Evolutionary conservation across 148 eudicot species (phyloP).

Genomic region (Fallopia convolvulus): DNA sequence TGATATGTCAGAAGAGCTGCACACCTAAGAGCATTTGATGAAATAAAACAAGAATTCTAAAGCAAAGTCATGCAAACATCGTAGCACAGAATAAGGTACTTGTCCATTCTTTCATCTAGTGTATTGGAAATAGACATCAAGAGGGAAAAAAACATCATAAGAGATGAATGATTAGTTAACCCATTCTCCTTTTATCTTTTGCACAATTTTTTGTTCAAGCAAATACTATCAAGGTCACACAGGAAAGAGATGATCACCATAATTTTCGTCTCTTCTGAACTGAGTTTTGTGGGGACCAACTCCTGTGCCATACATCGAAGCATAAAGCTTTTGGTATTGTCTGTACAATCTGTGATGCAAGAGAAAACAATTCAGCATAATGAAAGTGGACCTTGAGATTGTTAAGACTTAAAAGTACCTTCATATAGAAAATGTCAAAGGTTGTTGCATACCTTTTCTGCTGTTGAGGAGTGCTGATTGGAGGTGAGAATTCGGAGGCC

Average conservation of each 20-base stretch:
- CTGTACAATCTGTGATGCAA: constrained; percentile 62
- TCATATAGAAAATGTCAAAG: not conserved
- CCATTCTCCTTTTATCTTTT: not conserved
- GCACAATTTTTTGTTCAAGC: not conserved
- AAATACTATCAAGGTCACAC: not conserved
- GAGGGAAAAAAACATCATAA: not conserved
- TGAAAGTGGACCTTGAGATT: not conserved
- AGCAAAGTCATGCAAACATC: not conserved
- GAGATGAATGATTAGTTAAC: not conserved
- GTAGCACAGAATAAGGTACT: not conserved
- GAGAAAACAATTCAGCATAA: not conserved
- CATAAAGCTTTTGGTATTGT: constrained; percentile 79
- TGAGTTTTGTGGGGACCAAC: constrained; percentile 92
- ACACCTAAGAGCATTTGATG: not conserved
- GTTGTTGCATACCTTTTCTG: constrained; percentile 67
- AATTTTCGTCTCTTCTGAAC: constrained; percentile 89
- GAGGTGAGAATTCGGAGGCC: constrained; percentile 84
- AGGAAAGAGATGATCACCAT: constrained; percentile 39
- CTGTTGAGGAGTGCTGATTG: constrained; percentile 60
- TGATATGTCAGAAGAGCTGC: not conserved
- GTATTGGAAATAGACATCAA: not conserved
- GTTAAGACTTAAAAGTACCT: not conserved
- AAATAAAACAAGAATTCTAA: constrained; percentile 3
- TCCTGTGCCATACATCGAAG: constrained; percentile 85
- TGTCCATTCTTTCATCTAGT: not conserved